Evolutionary conservation across 495 filamentous ascomycete genomes (phyloP).

Genomic region (Pseudevernia furfuracea): DNA sequence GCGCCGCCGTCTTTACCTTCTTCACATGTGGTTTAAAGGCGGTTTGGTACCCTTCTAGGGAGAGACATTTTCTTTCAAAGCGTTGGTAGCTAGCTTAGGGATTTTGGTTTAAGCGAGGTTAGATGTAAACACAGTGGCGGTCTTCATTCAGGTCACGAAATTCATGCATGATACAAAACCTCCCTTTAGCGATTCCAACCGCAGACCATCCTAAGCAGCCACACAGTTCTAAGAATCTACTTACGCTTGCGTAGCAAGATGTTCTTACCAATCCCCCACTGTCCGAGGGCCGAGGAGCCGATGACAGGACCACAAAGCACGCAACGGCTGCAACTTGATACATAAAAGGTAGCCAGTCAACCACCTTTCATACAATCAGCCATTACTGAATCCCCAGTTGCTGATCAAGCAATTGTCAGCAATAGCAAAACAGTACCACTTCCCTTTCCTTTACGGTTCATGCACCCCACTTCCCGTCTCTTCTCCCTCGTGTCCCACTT

Average conservation of each 20-base stretch:
- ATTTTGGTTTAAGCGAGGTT: neutral
- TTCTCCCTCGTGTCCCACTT: constrained; percentile 15
- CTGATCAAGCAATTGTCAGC: neutral
- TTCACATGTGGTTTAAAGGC: neutral
- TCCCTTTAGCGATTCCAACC: neutral
- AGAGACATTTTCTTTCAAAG: neutral
- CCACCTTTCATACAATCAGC: neutral
- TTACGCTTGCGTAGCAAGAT: neutral
- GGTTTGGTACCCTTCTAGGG: neutral
- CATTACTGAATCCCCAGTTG: constrained; percentile 6
- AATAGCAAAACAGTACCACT: constrained; percentile 2
- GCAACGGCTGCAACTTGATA: neutral
- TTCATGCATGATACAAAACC: neutral
- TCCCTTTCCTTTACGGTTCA: constrained; percentile 6
- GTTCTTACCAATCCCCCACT: constrained; percentile 9
- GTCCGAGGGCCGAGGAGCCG: constrained; percentile 14
- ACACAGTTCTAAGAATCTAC: neutral
- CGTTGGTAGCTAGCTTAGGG: neutral
- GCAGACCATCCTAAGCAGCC: neutral
- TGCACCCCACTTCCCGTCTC: constrained; percentile 23
- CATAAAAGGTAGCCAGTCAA: neutral
- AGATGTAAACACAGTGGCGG: neutral
- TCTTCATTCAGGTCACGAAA: neutral
- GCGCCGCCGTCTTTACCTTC: neutral
- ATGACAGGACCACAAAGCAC: neutral